These are phyloP conservation scores for Nigrospora sphaerica DNA, from an alignment of 2,329 filamentous ascomycete species.

Conservation along the genomic window DNA sequence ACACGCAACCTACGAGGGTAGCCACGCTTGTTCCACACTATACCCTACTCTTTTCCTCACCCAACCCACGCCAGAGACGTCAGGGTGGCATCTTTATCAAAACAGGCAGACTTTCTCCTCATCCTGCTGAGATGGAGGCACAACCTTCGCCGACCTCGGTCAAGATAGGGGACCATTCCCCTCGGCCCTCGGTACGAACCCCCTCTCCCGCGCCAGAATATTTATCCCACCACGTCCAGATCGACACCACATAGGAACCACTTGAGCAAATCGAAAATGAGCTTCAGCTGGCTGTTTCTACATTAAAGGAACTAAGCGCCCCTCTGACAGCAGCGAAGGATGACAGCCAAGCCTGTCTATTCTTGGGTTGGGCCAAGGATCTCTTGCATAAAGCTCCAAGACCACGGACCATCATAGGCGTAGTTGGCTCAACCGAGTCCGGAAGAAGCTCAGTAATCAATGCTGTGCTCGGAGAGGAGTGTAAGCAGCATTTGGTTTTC, in stretches of 20 bases:
- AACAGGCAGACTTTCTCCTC: too few species aligned
- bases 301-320: background rate
- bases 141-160: too few species aligned
- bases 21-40: too few species aligned
- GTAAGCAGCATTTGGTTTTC: background rate
- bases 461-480: slow-evolving; percentile 21
- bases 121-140: too few species aligned
- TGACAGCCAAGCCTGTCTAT: background rate
- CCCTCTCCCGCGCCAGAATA: too few species aligned
- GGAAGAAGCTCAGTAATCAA: slow-evolving; percentile 18
- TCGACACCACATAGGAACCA: background rate
- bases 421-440: slow-evolving; percentile 12
- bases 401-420: slow-evolving; percentile 4
- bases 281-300: background rate
- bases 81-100: too few species aligned
- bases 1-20: too few species aligned
- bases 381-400: background rate
- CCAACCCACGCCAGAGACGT: too few species aligned
- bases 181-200: too few species aligned
- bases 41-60: too few species aligned
- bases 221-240: background rate
- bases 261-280: background rate
- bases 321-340: background rate
- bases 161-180: too few species aligned
- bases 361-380: background rate